Evolutionary conservation across 306 rosid species (phyloP).

Genomic region (Quercus rubra): DNA sequence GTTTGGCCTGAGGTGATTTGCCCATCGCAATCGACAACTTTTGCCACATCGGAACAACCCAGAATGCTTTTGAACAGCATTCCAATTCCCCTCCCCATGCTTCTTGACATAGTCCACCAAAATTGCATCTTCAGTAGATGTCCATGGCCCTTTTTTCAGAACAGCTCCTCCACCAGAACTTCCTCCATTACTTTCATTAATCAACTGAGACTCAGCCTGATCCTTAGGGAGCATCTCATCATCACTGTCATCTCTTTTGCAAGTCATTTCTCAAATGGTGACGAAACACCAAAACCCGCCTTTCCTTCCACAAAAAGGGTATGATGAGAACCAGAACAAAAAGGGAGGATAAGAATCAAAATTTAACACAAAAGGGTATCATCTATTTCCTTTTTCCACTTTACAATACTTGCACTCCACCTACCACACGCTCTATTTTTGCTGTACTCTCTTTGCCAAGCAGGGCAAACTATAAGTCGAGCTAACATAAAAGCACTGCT

Average conservation of each 20-base stretch:
- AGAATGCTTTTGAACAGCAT: constrained; percentile 94
- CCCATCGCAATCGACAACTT: constrained; percentile 98
- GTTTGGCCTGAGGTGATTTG: constrained; percentile 96
- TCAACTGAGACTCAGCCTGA: constrained; percentile 38
- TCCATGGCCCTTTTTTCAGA: constrained; percentile 98
- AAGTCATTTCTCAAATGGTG: constrained; percentile 51
- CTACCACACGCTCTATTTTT: neutral
- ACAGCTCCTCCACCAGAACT: constrained; percentile 26
- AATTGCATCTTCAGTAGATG: constrained; percentile 80
- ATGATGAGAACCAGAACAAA: constrained; percentile 11
- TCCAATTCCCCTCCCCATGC: constrained; percentile 99
- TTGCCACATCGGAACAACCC: constrained; percentile 91
- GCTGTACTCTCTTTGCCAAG: neutral
- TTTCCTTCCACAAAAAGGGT: constrained; percentile 24
- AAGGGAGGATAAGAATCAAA: constrained; percentile 1
- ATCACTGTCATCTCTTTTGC: constrained; percentile 43
- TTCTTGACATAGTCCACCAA: constrained; percentile 84
- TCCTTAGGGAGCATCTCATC: constrained; percentile 48
- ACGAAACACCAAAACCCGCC: constrained; percentile 27
- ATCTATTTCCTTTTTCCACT: neutral
- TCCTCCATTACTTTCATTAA: constrained; percentile 57
- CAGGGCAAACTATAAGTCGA: neutral
- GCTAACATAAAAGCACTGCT: constrained; percentile 14
- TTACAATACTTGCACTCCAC: neutral
- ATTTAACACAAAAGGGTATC: neutral